Evolutionary conservation across 2,329 filamentous ascomycete species (phyloP).

Genomic region (Xylaria sp.): DNA sequence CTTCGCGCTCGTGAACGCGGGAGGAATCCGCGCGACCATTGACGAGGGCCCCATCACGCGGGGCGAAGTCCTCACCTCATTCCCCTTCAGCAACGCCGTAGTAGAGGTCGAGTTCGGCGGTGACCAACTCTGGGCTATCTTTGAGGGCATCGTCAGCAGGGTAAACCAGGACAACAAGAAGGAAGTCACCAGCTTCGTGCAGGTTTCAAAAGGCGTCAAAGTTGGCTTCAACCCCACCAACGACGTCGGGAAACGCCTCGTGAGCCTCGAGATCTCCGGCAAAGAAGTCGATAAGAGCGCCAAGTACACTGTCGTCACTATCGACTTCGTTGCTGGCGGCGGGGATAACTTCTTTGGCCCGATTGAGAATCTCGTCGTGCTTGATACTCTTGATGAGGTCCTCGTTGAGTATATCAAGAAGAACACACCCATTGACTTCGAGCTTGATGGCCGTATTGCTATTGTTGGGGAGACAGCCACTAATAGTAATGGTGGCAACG

Average conservation of each 20-base stretch:
- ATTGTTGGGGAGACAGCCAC: slow-evolving; percentile 41
- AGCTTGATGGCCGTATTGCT: slow-evolving; percentile 60
- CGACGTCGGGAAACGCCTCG: slow-evolving; percentile 60
- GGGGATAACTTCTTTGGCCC: slow-evolving; percentile 69
- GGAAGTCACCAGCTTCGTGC: slow-evolving; percentile 67
- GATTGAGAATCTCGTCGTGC: slow-evolving; percentile 51
- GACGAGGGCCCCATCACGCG: slow-evolving; percentile 69
- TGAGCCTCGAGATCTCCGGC: slow-evolving; percentile 62
- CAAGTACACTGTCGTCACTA: slow-evolving; percentile 68
- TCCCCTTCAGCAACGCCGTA: slow-evolving; percentile 73
- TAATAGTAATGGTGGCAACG: neutral
- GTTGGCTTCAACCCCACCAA: slow-evolving; percentile 67
- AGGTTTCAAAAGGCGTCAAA: slow-evolving; percentile 66
- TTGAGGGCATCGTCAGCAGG: slow-evolving; percentile 67
- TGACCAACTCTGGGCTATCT: slow-evolving; percentile 63
- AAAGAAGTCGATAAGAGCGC: slow-evolving; percentile 57
- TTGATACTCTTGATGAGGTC: slow-evolving; percentile 64
- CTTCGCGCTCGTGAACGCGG: slow-evolving; percentile 72
- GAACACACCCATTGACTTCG: slow-evolving; percentile 60
- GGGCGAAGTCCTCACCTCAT: slow-evolving; percentile 70
- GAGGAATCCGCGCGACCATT: slow-evolving; percentile 72
- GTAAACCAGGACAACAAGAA: slow-evolving; percentile 65
- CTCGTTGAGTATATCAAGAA: slow-evolving; percentile 59
- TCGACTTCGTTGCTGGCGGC: slow-evolving; percentile 70
- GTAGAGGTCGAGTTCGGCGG: slow-evolving; percentile 67